A percentile compares a stretch with the other conserved stretches of the same genome.
Conservation (phyloP, 495 filamentous ascomycete genomes). For the Talaromyces nanjingensis region DNA sequence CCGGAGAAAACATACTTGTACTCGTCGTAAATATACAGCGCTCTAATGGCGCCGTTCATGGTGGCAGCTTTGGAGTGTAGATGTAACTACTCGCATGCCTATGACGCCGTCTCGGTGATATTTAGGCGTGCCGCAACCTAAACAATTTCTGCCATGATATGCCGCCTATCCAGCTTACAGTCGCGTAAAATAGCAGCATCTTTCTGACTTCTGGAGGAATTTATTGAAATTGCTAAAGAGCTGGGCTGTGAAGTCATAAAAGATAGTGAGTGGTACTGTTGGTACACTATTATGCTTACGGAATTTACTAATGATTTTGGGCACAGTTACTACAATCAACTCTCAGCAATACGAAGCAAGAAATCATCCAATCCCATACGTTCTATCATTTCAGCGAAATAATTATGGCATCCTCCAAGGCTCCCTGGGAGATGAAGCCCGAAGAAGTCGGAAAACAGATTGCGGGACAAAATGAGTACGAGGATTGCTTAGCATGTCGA, state of each 20-base stretch:
- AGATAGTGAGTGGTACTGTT: background rate
- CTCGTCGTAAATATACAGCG: slow-evolving; percentile 93
- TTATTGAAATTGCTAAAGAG: background rate
- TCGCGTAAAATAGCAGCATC: slow-evolving; percentile 11
- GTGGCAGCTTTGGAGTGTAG: slow-evolving; percentile 15
- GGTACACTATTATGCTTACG: background rate
- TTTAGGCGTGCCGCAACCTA: slow-evolving; percentile 11
- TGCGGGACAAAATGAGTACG: slow-evolving; percentile 54
- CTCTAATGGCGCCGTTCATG: slow-evolving; percentile 86
- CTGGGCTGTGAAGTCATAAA: background rate
- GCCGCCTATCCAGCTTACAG: slow-evolving; percentile 19
- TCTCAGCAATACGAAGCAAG: background rate
- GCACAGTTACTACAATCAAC: background rate
- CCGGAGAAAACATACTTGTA: slow-evolving; percentile 58
- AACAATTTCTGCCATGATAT: slow-evolving; percentile 26
- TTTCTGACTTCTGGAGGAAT: slow-evolving; percentile 9
- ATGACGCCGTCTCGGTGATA: background rate
- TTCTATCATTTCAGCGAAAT: background rate
- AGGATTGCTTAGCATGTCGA: slow-evolving; percentile 65
- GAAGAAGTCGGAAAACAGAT: slow-evolving; percentile 40
- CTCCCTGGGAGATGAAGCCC: slow-evolving; percentile 23
- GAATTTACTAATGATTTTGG: background rate
- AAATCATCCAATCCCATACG: background rate
- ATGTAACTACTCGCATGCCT: slow-evolving; percentile 14
- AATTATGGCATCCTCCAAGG: slow-evolving; percentile 18